phyloP scores from a whole-genome alignment of 768 basidiomycete genomes.

The Galerina marginata region DNA sequence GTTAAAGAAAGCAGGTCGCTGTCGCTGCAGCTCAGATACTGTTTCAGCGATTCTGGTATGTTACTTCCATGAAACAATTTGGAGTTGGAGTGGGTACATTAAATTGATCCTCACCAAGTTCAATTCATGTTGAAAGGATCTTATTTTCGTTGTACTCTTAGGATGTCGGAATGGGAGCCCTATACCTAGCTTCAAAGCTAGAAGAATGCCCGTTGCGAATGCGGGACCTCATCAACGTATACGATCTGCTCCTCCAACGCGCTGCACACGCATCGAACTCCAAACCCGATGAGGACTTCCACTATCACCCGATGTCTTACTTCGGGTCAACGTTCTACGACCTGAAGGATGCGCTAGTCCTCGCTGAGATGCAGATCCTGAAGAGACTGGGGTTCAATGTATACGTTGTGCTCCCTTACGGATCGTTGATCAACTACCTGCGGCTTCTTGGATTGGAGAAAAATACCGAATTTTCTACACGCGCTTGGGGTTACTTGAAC shows the following conservation, averaged over 20 bases:
- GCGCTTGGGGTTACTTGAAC: conserved; percentile 94
- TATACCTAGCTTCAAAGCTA: conserved; percentile 88
- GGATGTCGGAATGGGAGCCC: conserved; percentile 90
- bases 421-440: conserved; percentile 93
- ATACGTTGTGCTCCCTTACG: conserved; percentile 91
- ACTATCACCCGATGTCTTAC: conserved; percentile 87
- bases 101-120: too few relatives aligned
- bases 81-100: conserved; percentile 76
- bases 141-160: conserved; percentile 29
- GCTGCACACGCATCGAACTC: conserved; percentile 55
- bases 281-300: conserved; percentile 48
- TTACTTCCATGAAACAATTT: conserved; percentile 93
- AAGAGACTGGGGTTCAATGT: conserved; percentile 97
- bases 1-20: conserved; percentile 87
- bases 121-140: too few relatives aligned
- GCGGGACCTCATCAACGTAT: conserved; percentile 93
- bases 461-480: conserved; percentile 69
- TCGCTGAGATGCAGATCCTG: conserved; percentile 96
- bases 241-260: conserved; percentile 86
- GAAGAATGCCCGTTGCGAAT: conserved; percentile 92
- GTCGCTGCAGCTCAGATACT: conserved; percentile 96
- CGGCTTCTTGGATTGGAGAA: conserved; percentile 85
- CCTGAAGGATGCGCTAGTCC: conserved; percentile 90
- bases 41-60: conserved; percentile 97
- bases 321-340: conserved; percentile 91